phyloP scores from a whole-genome alignment of 1,139 yeast genomes.

The Diutina scorzettiae region DNA sequence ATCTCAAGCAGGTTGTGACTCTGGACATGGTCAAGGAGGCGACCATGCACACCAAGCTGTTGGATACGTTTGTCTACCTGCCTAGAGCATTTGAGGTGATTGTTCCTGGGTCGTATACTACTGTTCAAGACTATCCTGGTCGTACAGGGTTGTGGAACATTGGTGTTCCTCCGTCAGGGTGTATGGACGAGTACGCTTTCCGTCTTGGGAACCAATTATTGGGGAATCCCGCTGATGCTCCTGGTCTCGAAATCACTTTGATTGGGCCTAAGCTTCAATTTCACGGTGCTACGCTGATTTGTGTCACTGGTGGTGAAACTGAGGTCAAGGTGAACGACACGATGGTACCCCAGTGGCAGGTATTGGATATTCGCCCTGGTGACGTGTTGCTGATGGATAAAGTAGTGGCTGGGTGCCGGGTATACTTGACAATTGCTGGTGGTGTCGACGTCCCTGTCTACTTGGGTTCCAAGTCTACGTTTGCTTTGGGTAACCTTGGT shows the following conservation, averaged over 20 bases:
- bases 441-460: constrained; percentile 92
- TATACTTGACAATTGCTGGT: constrained; percentile 81
- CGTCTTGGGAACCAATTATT: constrained; percentile 82
- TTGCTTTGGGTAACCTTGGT: constrained; percentile 89
- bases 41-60: constrained; percentile 72
- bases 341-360: constrained; percentile 48
- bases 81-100: constrained; percentile 79
- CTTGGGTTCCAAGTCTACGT: constrained; percentile 91
- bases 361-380: constrained; percentile 59
- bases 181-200: constrained; percentile 90
- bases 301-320: constrained; percentile 78
- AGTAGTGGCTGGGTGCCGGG: constrained; percentile 70
- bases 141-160: constrained; percentile 77
- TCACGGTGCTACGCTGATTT: constrained; percentile 67
- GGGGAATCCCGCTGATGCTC: constrained; percentile 70
- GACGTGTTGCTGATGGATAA: constrained; percentile 75
- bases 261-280: constrained; percentile 77
- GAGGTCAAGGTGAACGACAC: constrained; percentile 55
- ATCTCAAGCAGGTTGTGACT: constrained; percentile 72
- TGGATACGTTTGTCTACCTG: constrained; percentile 69
- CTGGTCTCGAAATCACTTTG: constrained; percentile 84
- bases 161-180: constrained; percentile 98
- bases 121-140: constrained; percentile 95
- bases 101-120: constrained; percentile 86
- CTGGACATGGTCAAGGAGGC: constrained; percentile 79